Conservation (phyloP, 2,329 filamentous ascomycete species). For the Pseudocercospora crystallina region DNA sequence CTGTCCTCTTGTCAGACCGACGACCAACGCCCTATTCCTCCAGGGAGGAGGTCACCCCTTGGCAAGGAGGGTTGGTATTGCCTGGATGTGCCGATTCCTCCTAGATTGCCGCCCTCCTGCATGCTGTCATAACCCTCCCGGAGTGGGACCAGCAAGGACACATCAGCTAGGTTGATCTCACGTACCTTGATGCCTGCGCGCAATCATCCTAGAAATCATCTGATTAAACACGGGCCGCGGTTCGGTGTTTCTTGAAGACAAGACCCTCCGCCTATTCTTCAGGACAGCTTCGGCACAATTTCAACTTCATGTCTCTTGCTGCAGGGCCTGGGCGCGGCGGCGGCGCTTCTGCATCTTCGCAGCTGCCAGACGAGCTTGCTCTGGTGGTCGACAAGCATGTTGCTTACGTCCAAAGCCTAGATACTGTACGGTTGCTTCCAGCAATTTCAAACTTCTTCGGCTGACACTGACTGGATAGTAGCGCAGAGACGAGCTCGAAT, state of each 20-base stretch:
- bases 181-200: constrained; percentile 5
- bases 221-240: too few relatives aligned
- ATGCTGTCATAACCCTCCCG: too few relatives aligned
- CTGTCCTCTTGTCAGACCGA: too few relatives aligned
- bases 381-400: constrained; percentile 70
- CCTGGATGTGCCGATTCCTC: too few relatives aligned
- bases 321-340: constrained; percentile 59
- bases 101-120: too few relatives aligned
- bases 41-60: too few relatives aligned
- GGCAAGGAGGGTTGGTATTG: too few relatives aligned
- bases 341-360: constrained; percentile 31
- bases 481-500: constrained; percentile 92
- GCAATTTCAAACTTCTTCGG: constrained; percentile 19
- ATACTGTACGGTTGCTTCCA: constrained; percentile 63
- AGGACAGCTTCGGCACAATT: neutral
- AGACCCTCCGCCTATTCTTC: constrained; percentile 7
- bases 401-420: constrained; percentile 87
- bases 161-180: too few relatives aligned
- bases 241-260: neutral
- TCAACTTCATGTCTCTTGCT: constrained; percentile 57
- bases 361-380: constrained; percentile 48
- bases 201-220: neutral
- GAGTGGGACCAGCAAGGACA: too few relatives aligned
- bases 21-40: too few relatives aligned
- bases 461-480: constrained; percentile 46